Base-by-base conservation (phyloP, 1,284 basidiomycete species). In the Anthracocystis walkeri region DNA sequence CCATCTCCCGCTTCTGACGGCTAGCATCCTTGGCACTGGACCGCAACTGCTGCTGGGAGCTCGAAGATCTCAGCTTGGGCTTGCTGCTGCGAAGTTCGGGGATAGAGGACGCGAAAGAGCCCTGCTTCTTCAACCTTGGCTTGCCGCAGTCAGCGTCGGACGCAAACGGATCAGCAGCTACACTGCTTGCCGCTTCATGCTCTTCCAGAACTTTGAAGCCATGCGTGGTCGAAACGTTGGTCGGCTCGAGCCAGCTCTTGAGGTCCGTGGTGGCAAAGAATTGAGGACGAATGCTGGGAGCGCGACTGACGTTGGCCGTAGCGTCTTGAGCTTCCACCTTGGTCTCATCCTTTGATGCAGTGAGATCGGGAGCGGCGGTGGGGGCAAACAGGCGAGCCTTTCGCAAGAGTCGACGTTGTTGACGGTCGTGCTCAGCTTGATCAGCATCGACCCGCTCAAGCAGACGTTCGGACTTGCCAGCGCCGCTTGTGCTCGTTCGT, bases 201-300 rank as follows among this genome's bases (percentile, higher is more conserved):
- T 66, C 64, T 23, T 67, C 67, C 11, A 65, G 42, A 27, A 65
- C 66, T 53, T 63, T 70, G 54, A 67, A 46, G 18, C 66, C 72
- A 38, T 75, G 65, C 2, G 66, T 69, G 16, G 72, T 75, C 23
- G 63, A 66, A 0, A 75, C 56, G 27, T 60, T 49, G 56, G 21
- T 42, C 29, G 72, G 70, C 33, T 67, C 63, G 4, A 82, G 76
- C 81, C 81, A 82, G 65, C 66, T 80, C 38, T 77, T 64, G 16
- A 82, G 72, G 29, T 78, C 66, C 7, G 81, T 82, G 10, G 74
- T 75, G 16, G 81, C 71, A 20, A 53, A 74, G 59, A 82, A 82
- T 18, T 81, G 78, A 33, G 81, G 81, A 25, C 74, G 70, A 29
- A 82, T 79, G 53, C 80, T 80, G 4, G 75, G 71, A 29, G 75